Base-by-base conservation (phyloP, 306 rosid genomes). In the Casuarina equisetifolia region DNA sequence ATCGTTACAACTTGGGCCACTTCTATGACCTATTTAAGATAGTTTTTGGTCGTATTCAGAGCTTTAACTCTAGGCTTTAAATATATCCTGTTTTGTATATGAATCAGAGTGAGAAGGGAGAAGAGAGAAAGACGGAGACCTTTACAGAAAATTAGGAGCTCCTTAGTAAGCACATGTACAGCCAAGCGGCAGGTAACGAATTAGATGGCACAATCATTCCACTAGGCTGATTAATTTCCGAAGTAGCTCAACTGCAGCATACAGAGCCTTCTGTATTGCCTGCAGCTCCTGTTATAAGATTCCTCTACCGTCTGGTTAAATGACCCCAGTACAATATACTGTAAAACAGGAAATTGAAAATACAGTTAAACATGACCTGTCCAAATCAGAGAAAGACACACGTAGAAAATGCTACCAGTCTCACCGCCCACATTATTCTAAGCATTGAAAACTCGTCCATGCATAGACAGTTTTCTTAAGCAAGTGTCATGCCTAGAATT, bases 1-100 rank as follows among this genome's bases (percentile, higher is more conserved):
- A 76, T 69, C 75, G 81, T 61, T 54, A 64, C 25, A 62, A 68
- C 64, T 67, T 76, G 80, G 75, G 74, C 89, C 76, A 74, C 80
- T 68, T 78, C 72, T 36, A 69, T 25, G 81, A 79, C 80, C 78
- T 74, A 74, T 70, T 76, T 52, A 80, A 9, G 36, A 49, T 79
- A 36, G 11, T 61, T 74, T 73, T 58, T 81, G 79, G 10, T 50
- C 61, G 64, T 74, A 63, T 76, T 57, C 19, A 35, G 78, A 68
- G 35, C 62, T 40, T 62, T 40, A 72, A 72, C 67, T 62, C 2
- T 5, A 71, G 69, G 76, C 44, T 70, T 68, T 25, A 76, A 80
- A 36, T 57, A 83, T 54, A 66, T 55, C 12, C 42, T 62, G 62
- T 64, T 64, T n/a, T 3, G 12, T 16, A 35, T n/a, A 10, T 71